These are phyloP conservation scores for Phytophthora citricola DNA, from an alignment of 352 stramenopile species.

Conservation along the genomic window DNA sequence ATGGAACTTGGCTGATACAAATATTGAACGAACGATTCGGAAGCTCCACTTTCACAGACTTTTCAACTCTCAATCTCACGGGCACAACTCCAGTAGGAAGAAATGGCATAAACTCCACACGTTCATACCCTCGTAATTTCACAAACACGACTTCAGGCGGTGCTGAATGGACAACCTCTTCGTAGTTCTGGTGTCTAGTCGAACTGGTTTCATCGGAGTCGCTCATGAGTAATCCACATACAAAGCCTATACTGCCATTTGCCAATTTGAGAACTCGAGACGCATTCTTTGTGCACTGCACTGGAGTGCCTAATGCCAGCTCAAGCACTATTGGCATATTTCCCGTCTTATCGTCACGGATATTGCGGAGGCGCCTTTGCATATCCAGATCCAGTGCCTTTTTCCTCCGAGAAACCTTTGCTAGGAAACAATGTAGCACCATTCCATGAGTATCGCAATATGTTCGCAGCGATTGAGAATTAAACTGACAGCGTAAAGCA, in stretches of 20 bases:
- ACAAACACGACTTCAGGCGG: neutral
- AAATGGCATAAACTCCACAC: neutral
- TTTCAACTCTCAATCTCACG: neutral
- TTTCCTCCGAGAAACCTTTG: neutral
- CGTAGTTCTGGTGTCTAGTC: neutral
- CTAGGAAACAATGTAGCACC: neutral
- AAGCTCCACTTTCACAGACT: neutral
- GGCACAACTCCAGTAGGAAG: neutral
- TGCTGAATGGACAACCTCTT: neutral
- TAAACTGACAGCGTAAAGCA: neutral
- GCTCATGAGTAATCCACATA: neutral
- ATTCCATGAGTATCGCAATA: neutral
- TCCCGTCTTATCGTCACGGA: neutral
- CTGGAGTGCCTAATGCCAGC: neutral
- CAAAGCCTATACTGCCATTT: neutral
- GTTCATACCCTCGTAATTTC: neutral
- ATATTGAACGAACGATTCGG: neutral
- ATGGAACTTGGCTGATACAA: neutral
- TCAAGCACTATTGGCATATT: neutral
- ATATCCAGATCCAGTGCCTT: neutral
- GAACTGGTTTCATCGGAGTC: neutral
- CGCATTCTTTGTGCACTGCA: neutral
- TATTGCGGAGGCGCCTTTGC: neutral
- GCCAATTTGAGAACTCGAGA: neutral
- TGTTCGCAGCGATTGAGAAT: neutral